Conservation (phyloP, 805 yeast genomes). For the Metschnikowia baotianmanensis region DNA sequence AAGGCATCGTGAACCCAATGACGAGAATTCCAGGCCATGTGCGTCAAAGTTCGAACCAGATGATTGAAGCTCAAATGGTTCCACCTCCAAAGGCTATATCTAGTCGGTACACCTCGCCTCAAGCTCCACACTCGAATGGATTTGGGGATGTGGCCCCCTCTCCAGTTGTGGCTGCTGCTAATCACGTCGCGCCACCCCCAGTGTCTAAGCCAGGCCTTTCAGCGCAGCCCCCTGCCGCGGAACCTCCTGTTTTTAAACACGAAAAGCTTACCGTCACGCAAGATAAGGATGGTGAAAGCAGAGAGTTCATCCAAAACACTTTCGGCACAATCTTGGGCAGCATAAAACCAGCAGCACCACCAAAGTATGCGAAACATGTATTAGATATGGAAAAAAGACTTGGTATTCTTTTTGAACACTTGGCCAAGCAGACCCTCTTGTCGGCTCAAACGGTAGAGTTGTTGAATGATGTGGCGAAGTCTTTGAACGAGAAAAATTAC, state of each 20-base stretch:
- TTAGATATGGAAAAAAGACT: slow-evolving; percentile 82
- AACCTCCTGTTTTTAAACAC: slow-evolving; percentile 18
- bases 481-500: slow-evolving; percentile 55
- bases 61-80: slow-evolving; percentile 3
- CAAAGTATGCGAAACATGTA: slow-evolving; percentile 67
- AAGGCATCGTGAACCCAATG: slow-evolving; percentile 7
- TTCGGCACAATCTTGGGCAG: slow-evolving; percentile 55
- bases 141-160: slow-evolving; percentile 18
- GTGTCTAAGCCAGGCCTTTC: neutral
- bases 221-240: slow-evolving; percentile 14
- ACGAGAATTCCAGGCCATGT: slow-evolving; percentile 3
- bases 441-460: slow-evolving; percentile 53
- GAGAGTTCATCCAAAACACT: slow-evolving; percentile 51
- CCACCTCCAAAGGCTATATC: slow-evolving; percentile 8
- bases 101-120: slow-evolving; percentile 6
- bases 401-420: slow-evolving; percentile 69
- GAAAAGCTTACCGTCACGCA: neutral
- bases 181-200: slow-evolving; percentile 13
- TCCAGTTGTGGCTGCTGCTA: slow-evolving; percentile 10
- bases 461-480: slow-evolving; percentile 49
- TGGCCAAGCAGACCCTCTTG: slow-evolving; percentile 69
- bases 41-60: slow-evolving; percentile 6
- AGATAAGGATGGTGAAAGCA: neutral
- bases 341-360: slow-evolving; percentile 73
- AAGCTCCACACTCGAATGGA: slow-evolving; percentile 5